phyloP scores from a whole-genome alignment of 441 rosid genomes.

The Erodium chrysanthum region DNA sequence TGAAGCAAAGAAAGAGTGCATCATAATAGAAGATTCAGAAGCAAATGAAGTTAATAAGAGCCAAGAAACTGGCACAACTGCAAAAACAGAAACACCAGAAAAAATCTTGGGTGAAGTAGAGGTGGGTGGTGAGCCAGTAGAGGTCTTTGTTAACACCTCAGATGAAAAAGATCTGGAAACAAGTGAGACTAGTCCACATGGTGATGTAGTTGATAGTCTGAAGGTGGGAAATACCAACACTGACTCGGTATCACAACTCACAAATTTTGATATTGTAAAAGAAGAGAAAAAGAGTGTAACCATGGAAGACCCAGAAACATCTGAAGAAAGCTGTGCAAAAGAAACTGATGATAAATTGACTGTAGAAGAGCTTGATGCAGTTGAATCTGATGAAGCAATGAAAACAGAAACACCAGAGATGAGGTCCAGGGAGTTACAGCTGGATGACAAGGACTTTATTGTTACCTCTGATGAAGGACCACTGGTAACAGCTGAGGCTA shows the following conservation, averaged over 20 bases:
- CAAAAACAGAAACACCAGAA: neutral
- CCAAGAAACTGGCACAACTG: neutral
- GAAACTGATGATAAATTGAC: neutral
- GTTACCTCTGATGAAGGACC: neutral
- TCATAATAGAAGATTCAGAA: neutral
- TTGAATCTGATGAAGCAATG: neutral
- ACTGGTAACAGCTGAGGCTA: neutral
- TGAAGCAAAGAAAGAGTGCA: conserved; percentile 5
- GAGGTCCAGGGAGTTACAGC: neutral
- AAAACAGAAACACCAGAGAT: conserved; percentile 9
- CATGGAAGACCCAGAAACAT: conserved; percentile 1
- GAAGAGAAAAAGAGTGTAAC: conserved; percentile 4
- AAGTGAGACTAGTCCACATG: conserved; percentile 1
- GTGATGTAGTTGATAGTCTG: conserved; percentile 2
- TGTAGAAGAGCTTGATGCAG: conserved; percentile 1
- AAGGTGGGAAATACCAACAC: neutral
- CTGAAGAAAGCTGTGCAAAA: neutral
- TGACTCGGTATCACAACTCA: conserved; percentile 2
- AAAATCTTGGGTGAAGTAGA: neutral
- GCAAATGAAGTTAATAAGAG: neutral
- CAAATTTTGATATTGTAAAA: neutral
- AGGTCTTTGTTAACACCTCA: conserved; percentile 4
- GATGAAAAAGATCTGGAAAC: conserved; percentile 3
- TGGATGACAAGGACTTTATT: conserved; percentile 1
- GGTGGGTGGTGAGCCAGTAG: neutral